Evolutionary conservation across 2,329 filamentous ascomycete genomes (phyloP).

Genomic region (Paecilomyces formosus): DNA sequence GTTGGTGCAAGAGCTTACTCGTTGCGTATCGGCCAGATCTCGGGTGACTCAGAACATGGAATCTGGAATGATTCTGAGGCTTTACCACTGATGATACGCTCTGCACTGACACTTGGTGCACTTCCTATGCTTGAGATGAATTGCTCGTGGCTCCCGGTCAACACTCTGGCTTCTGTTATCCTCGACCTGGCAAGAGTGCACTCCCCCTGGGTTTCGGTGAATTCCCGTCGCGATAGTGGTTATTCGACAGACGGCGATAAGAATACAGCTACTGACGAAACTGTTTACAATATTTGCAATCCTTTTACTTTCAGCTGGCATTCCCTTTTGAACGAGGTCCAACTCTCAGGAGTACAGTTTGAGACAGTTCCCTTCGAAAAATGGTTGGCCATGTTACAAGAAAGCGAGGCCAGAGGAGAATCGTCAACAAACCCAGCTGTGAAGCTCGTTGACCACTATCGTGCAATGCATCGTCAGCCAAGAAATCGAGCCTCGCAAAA

Average conservation of each 20-base stretch:
- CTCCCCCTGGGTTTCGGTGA: background rate
- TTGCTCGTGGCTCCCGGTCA: background rate
- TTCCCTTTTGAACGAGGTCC: slow-evolving; percentile 20
- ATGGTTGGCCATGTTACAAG: slow-evolving; percentile 26
- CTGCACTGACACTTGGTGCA: slow-evolving; percentile 17
- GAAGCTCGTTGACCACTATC: slow-evolving; percentile 23
- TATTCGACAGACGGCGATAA: background rate
- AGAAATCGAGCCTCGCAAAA: background rate
- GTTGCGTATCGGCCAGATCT: slow-evolving; percentile 28
- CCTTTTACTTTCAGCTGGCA: slow-evolving; percentile 27
- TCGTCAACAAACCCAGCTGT: slow-evolving; percentile 23
- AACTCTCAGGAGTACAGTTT: slow-evolving; percentile 25
- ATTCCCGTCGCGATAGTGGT: background rate
- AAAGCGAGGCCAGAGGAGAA: slow-evolving; percentile 19
- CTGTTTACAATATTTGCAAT: slow-evolving; percentile 24
- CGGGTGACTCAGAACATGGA: slow-evolving; percentile 24
- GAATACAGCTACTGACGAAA: slow-evolving; percentile 10
- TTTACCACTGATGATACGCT: slow-evolving; percentile 25
- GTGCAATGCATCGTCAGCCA: slow-evolving; percentile 16
- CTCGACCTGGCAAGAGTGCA: background rate
- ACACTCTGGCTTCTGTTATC: background rate
- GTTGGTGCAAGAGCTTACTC: slow-evolving; percentile 19
- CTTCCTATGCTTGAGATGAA: slow-evolving; percentile 14
- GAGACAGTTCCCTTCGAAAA: slow-evolving; percentile 22
- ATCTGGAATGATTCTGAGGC: slow-evolving; percentile 28